A percentile compares a stretch with the other conserved stretches of the same genome.
These are phyloP conservation scores for Sclerotinia minor DNA, from an alignment of 2,329 filamentous ascomycete genomes.

Conservation along the genomic window DNA sequence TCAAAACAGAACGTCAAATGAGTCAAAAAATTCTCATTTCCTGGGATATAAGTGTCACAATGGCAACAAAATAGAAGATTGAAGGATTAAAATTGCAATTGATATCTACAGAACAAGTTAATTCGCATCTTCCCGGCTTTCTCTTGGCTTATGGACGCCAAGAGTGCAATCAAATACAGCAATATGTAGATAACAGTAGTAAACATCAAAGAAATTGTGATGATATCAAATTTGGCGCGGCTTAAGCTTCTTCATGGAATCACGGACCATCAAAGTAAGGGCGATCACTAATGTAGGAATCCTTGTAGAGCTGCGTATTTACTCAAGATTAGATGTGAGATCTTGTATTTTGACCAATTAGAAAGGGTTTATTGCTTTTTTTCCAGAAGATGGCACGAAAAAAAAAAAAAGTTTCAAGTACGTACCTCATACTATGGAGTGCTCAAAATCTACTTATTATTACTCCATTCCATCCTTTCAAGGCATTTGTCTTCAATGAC, in stretches of 20 bases:
- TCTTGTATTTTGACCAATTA: neutral
- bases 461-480: no score
- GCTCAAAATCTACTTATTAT: no score
- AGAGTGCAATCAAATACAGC: conserved; percentile 8
- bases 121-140: neutral
- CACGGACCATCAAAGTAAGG: conserved; percentile 9
- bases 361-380: neutral
- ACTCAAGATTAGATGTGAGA: neutral
- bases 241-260: neutral
- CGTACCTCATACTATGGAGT: no score
- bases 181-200: no score
- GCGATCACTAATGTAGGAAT: neutral
- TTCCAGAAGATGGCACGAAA: no score
- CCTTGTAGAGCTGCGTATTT: neutral
- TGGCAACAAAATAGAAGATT: neutral
- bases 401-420: no score
- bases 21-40: neutral
- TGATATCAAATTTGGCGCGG: neutral
- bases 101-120: conserved; percentile 3
- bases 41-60: neutral
- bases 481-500: no score
- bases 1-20: neutral
- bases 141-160: conserved; percentile 7
- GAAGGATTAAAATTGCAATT: neutral
- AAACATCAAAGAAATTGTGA: neutral